A percentile compares a stretch with the other conserved stretches of the same genome.
Conservation (phyloP, 306 rosid species). For the Pterocarpus santalinus region DNA sequence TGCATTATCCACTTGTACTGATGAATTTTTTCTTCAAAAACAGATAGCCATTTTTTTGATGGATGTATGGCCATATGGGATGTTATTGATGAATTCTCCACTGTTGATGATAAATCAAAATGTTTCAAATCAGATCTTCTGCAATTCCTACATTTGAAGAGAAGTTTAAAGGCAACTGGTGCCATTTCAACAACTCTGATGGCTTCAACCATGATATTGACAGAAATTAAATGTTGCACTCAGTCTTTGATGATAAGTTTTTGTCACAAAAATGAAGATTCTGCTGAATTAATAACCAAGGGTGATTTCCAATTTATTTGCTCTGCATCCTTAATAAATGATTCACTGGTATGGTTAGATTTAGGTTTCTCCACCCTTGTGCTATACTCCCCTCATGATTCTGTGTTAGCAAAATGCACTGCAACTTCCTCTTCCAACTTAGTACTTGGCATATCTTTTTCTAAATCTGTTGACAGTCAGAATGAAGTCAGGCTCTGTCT, state of each 20-base stretch:
- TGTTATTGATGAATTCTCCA: conserved; percentile 66
- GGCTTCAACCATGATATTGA: conserved; percentile 47
- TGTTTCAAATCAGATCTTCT: conserved; percentile 83
- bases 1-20: conserved; percentile 36
- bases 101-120: conserved; percentile 63
- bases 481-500: conserved; percentile 66
- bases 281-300: conserved; percentile 58
- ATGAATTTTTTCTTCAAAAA: conserved; percentile 29
- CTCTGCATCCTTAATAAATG: conserved; percentile 71
- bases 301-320: conserved; percentile 64
- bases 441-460: conserved; percentile 67
- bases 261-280: conserved; percentile 50
- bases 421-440: conserved; percentile 49
- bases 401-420: conserved; percentile 67
- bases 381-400: conserved; percentile 61
- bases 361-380: conserved; percentile 66
- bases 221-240: conserved; percentile 69
- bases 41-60: conserved; percentile 63
- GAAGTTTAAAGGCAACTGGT: conserved; percentile 50
- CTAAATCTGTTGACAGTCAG: conserved; percentile 56
- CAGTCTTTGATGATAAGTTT: conserved; percentile 64
- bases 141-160: conserved; percentile 72
- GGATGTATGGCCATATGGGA: conserved; percentile 74
- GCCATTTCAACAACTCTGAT: conserved; percentile 47
- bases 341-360: conserved; percentile 55